Percentiles rank a stretch among this genome's conserved stretches.
Conservation (phyloP, 305 asterid species). For the Solanum hybrid region DNA sequence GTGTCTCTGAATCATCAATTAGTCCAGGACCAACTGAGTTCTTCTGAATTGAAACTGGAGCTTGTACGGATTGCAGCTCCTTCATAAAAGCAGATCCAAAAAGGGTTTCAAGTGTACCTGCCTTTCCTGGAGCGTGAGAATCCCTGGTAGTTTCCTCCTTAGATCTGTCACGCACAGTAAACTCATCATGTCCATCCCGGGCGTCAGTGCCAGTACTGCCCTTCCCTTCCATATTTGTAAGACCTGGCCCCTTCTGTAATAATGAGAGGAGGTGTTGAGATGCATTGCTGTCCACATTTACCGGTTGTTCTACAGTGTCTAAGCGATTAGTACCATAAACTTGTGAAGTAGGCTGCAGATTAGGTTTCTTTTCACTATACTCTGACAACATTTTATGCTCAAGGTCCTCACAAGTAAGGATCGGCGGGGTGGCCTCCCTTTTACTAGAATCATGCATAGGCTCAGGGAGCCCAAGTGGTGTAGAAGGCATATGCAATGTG, state of each 20-base stretch:
- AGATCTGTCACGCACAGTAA: constrained; percentile 21
- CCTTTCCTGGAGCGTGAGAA: constrained; percentile 23
- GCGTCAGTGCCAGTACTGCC: constrained; percentile 18
- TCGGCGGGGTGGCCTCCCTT: constrained; percentile 32
- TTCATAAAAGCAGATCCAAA: constrained; percentile 93
- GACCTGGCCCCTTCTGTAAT: constrained; percentile 54
- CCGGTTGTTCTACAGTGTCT: constrained; percentile 17
- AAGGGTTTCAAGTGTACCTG: constrained; percentile 75
- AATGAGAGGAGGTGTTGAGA: constrained; percentile 81
- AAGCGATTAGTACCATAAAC: constrained; percentile 22
- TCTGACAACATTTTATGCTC: constrained; percentile 81
- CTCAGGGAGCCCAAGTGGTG: not conserved
- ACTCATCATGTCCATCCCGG: constrained; percentile 17
- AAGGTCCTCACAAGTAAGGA: constrained; percentile 89
- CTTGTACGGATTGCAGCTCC: constrained; percentile 79
- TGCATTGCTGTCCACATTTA: constrained; percentile 45
- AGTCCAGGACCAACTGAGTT: constrained; percentile 41
- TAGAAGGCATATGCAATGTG: not conserved
- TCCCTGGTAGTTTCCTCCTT: constrained; percentile 29
- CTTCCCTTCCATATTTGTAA: constrained; percentile 8
- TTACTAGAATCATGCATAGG: constrained; percentile 20
- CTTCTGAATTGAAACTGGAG: constrained; percentile 79
- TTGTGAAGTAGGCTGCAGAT: constrained; percentile 14
- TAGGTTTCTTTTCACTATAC: constrained; percentile 39
- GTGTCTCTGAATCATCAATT: constrained; percentile 31